These are phyloP conservation scores for Hylodesmum podocarpum DNA, from an alignment of 306 rosid genomes.

Conservation along the genomic window DNA sequence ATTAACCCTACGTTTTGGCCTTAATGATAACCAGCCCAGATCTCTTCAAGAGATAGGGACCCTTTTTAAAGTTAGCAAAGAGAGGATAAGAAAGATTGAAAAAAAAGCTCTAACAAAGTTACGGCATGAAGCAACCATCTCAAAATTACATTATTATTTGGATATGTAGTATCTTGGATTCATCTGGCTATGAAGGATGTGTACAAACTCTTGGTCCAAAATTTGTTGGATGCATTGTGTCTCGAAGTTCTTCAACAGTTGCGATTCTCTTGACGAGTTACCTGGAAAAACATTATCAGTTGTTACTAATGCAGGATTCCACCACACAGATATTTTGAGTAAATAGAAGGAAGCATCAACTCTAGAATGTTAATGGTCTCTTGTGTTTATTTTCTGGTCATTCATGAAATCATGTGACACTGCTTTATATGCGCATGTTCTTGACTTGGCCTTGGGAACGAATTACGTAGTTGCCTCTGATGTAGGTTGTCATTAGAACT, in stretches of 20 bases:
- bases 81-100: slow-evolving; percentile 76
- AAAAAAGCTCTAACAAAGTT: slow-evolving; percentile 68
- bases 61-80: slow-evolving; percentile 55
- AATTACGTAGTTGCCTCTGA: background rate
- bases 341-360: background rate
- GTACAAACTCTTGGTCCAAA: slow-evolving; percentile 25
- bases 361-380: background rate
- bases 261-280: background rate
- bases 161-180: slow-evolving; percentile 40
- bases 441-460: background rate
- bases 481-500: background rate
- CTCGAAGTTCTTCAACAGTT: slow-evolving; percentile 1
- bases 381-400: background rate
- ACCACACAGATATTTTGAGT: background rate
- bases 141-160: slow-evolving; percentile 56
- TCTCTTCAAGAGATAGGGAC: slow-evolving; percentile 79
- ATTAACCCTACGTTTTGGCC: slow-evolving; percentile 70
- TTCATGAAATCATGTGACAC: background rate
- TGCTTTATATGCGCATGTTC: background rate
- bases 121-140: slow-evolving; percentile 40
- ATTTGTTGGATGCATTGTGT: slow-evolving; percentile 11
- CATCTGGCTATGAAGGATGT: slow-evolving; percentile 10
- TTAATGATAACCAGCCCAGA: slow-evolving; percentile 55
- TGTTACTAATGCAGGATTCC: slow-evolving; percentile 2
- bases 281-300: background rate